Base-by-base conservation (phyloP, 257 asterid genomes). In the Parsonsia alboflavescens region DNA sequence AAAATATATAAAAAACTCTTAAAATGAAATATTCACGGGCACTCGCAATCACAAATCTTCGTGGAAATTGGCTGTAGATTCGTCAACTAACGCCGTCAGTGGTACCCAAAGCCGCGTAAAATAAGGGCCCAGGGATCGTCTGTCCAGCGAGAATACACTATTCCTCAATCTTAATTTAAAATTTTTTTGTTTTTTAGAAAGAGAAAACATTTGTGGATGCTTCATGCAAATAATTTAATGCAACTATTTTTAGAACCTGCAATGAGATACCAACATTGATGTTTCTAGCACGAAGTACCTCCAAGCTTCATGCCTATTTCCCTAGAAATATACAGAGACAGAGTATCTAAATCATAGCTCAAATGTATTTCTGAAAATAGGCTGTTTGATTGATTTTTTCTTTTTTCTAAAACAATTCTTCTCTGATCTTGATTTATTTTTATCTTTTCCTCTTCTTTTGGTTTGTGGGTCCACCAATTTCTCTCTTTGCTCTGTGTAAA, bases 91-190 rank as follows among this genome's bases (percentile, higher is more conserved):
- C 80, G 65, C 39, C 84, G 80, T 69, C 76, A 83, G 56, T 49
- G n/a, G 80, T 13, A 61, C 52, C 69, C 66, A 28, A 73, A 77
- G 81, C 90, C 91, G 91, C 91, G 92, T 87, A 53, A 70, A 75
- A 79, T 8, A 72, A 69, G 83, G 89, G 82, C 19, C 89, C 80
- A 50, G 33, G 44, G 62, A 80, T 80, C 86, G 74, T 68, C 71
- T 63, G 69, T 58, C 81, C 85, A 83, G 85, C 87, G 75, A 76
- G 68, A 26, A 52, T 39, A 52, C 65, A 70, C 65, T 71, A 54
- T 73, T 71, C 79, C 73, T 80, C 67, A 54, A 69, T 68, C 79
- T 67, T 36, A 46, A 59, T 36, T 42, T 48, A 48, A 46, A 50
- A 77, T 41, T 41, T 41, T 41, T 41, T 41, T 41, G 3, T 41